Conservation (phyloP, 202 grass and related monocot genomes). For the Elaeis oleifera region DNA sequence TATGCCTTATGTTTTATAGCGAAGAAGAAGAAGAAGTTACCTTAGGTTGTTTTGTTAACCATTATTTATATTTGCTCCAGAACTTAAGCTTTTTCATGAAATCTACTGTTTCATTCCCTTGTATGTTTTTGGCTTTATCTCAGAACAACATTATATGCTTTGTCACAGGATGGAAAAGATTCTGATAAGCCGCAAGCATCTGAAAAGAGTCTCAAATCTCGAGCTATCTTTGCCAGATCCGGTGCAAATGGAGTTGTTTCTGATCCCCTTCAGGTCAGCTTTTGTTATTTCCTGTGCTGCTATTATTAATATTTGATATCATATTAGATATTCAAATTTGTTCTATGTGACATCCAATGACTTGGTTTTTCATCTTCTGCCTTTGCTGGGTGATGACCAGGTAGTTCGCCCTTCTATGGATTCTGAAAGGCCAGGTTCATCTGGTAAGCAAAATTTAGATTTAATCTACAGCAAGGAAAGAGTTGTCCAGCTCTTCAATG, state of each 20-base stretch:
- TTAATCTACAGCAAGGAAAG: background rate
- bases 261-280: slow-evolving; percentile 29
- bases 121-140: no score
- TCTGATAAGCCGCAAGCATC: slow-evolving; percentile 43
- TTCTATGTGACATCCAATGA: slow-evolving; percentile 16
- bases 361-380: no score
- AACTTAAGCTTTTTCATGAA: no score
- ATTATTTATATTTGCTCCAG: no score
- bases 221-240: slow-evolving; percentile 58
- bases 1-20: no score
- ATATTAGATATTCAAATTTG: background rate
- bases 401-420: slow-evolving; percentile 23
- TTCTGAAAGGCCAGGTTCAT: slow-evolving; percentile 14
- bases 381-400: slow-evolving; percentile 3
- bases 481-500: background rate
- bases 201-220: slow-evolving; percentile 53
- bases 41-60: no score
- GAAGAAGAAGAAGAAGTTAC: no score
- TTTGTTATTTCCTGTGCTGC: slow-evolving; percentile 7
- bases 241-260: slow-evolving; percentile 38
- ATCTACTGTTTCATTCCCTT: no score
- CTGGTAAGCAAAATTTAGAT: slow-evolving; percentile 12
- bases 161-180: slow-evolving; percentile 51
- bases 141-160: background rate
- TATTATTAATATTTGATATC: background rate